Percentiles rank a stretch among this genome's conserved stretches.
These are phyloP conservation scores for Coemansia sp. DNA, from an alignment of 192 early-diverging fungal genomes.

Conservation along the genomic window DNA sequence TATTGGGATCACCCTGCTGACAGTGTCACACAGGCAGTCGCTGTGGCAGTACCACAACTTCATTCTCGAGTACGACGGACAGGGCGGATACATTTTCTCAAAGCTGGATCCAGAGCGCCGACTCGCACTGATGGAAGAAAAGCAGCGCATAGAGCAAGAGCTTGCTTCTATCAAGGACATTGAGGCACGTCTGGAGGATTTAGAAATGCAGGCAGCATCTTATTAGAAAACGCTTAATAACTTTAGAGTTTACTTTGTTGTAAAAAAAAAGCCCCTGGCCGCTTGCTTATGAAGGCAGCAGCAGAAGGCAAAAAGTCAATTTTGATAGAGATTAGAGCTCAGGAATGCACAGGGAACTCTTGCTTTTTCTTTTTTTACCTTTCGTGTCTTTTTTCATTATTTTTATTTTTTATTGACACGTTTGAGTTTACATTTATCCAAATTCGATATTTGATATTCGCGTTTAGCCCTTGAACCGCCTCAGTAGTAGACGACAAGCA, in stretches of 20 bases:
- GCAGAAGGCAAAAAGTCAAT: too few relatives aligned
- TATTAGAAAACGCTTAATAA: too few relatives aligned
- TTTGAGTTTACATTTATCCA: not conserved
- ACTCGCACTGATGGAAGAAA: constrained; percentile 89
- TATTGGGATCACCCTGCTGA: constrained; percentile 89
- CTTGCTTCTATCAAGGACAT: constrained; percentile 37
- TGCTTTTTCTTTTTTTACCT: not conserved
- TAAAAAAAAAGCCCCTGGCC: too few relatives aligned
- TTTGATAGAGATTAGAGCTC: too few relatives aligned
- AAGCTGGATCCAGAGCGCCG: constrained; percentile 86
- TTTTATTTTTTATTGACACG: not conserved
- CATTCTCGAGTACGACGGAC: constrained; percentile 93
- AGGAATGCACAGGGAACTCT: too few relatives aligned
- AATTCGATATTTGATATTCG: not conserved
- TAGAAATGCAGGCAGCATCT: constrained; percentile 29
- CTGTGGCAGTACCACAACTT: constrained; percentile 98
- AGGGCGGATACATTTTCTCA: constrained; percentile 94
- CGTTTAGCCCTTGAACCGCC: too few relatives aligned
- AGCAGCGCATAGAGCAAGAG: constrained; percentile 69
- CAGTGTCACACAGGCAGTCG: constrained; percentile 92
- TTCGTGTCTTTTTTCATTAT: not conserved
- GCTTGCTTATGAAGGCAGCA: too few relatives aligned
- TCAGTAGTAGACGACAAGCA: too few relatives aligned
- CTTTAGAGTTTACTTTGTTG: not conserved
- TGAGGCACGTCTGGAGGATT: constrained; percentile 39